These are phyloP conservation scores for Monosporascus sp. DNA, from an alignment of 2,329 filamentous ascomycete genomes.

Conservation along the genomic window DNA sequence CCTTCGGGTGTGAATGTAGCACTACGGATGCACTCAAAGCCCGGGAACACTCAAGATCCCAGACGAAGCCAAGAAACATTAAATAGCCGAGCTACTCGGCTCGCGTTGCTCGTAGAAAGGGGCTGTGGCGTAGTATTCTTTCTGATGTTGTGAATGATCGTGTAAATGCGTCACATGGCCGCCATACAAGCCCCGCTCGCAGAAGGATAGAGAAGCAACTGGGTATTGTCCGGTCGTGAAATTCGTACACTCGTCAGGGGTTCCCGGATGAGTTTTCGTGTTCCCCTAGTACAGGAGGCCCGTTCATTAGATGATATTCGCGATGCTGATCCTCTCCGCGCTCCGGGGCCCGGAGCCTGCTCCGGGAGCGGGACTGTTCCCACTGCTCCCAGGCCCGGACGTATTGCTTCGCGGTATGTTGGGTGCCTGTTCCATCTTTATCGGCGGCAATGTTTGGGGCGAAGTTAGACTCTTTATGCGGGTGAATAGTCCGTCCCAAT, in stretches of 20 bases:
- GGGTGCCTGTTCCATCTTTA: slow-evolving; percentile 26
- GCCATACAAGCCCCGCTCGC: background rate
- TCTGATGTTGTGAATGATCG: background rate
- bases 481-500: slow-evolving; percentile 71
- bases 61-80: too few species aligned
- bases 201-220: background rate
- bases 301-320: slow-evolving; percentile 35
- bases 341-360: slow-evolving; percentile 28
- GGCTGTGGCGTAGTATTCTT: too few species aligned
- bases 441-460: slow-evolving; percentile 24
- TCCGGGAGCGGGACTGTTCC: slow-evolving; percentile 28
- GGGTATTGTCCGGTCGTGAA: slow-evolving; percentile 14
- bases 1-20: too few species aligned
- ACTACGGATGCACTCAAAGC: too few species aligned
- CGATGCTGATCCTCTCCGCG: slow-evolving; percentile 41
- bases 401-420: slow-evolving; percentile 16
- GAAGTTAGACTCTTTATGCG: slow-evolving; percentile 51
- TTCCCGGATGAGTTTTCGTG: background rate
- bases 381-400: slow-evolving; percentile 17
- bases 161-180: background rate
- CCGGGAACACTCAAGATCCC: too few species aligned
- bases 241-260: slow-evolving; percentile 14
- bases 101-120: too few species aligned
- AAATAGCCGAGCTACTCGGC: too few species aligned
- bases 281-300: background rate